Base-by-base conservation (phyloP, 2,329 filamentous ascomycete species). In the Fusarium pseudonygamai region DNA sequence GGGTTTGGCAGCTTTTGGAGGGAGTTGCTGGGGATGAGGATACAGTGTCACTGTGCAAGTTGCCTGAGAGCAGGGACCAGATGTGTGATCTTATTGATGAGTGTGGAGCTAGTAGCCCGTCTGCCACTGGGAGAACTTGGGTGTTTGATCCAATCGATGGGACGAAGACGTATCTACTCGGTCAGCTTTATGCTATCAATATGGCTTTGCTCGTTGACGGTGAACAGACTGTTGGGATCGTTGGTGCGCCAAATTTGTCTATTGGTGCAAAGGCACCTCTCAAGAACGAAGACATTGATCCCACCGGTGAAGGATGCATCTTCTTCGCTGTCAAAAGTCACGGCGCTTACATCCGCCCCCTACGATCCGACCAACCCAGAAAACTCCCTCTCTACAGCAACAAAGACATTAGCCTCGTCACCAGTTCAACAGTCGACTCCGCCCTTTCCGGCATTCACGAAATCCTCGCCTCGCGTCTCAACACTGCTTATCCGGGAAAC, bases 91-190 rank as follows among this genome's bases (percentile, higher is more conserved):
- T 88, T 68, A 86, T 90, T 49, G 88, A 90, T 77, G 83, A 83
- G 71, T 88, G 87, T 67, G 84, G 86, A 36, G 72, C 80, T 26
- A 83, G 83, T 30, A 78, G 77, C 22, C 85, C 83, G 9, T 80
- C 77, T 12, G 77, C 71, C 14, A 73, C 77, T 5, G 85, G 84
- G 13, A 78, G 87, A 20, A 84, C 85, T 14, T 90, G 88, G 88
- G 84, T 90, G 1, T 89, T 90, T 73, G 88, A 90, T 74, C 88
- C 88, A 1, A 90, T 90, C 36, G 88, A 90, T 71, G 88, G 88
- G 13, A 90, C 88, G 5, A 86, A 87, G 79, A 89, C 87, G 2
- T 90, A 88, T 60, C 81, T 90, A 14, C 80, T 82, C 16, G 85
- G 86, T 11, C 81, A 88, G 73, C 84, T 88, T 52, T 90, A 90